Base-by-base conservation (phyloP, 2,329 filamentous ascomycete species). In the Arthrinium phaeospermum region DNA sequence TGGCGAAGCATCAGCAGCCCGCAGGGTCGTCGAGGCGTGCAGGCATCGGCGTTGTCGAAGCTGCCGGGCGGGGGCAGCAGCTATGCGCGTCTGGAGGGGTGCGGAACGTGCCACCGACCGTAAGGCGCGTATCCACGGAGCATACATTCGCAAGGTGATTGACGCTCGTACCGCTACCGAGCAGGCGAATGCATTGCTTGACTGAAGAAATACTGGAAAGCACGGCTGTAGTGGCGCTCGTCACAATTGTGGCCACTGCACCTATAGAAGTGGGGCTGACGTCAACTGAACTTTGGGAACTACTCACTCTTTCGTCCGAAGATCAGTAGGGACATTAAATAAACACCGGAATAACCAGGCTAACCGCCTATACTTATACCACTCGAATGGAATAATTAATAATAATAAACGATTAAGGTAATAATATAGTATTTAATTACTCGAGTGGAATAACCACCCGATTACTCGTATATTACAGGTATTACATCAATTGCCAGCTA, bases 101-200 rank as follows among this genome's bases (percentile, higher is more conserved):
- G 75, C 73, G 68, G 71, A 71, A 27, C 75, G 76, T 76, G 77
- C 76, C 74, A 77, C 75, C 46, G 74, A 77, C 71, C 78, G 79
- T 74, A 78, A 75, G 76, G 78, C 79, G 77, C 79, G 77, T 49
- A 76, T 74, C 76, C 76, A 78, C 75, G 74, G 73, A 71, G 74
- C 78, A 80, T 77, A 79, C 80, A 81, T 81, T 76, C 78, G 57
- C 34, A 41, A 77, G 75, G 74, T 76, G 70, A 75, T 77, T 78
- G 78, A 75, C 76, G 79, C 79, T 79, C 79, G 73, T 72, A 51
- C 70, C 67, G 79, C 72, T 72, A 51, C 70, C 67, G 79, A 80
- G 79, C 79, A 67, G 76, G 75, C 77, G 75, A 75, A 78, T 75
- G 77, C 79, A 80, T 80, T 68, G 72, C 77, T 44, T 69, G 69